Conservation (phyloP, 2,329 filamentous ascomycete genomes). For the Pestalotiopsis sp. region DNA sequence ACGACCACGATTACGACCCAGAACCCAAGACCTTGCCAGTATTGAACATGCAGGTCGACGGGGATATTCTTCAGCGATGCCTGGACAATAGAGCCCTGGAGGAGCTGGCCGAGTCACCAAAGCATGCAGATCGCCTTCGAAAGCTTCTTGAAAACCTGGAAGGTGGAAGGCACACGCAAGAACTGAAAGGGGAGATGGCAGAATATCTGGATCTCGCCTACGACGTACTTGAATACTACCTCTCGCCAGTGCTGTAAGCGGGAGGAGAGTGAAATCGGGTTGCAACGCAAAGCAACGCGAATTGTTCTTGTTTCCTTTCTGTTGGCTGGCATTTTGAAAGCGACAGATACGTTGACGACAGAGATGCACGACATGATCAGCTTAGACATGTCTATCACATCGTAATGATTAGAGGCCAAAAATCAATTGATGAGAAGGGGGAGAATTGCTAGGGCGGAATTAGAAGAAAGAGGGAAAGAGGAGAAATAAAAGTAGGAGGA, state of each 20-base stretch:
- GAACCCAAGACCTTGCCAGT: conserved; percentile 44
- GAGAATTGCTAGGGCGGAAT: not conserved
- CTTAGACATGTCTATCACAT: not conserved
- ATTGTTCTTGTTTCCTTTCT: not conserved
- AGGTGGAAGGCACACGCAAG: conserved; percentile 39
- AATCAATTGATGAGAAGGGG: not conserved
- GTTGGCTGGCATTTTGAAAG: no score
- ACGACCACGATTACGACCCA: conserved; percentile 21
- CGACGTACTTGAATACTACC: conserved; percentile 53
- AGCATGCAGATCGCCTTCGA: conserved; percentile 42
- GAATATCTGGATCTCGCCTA: conserved; percentile 46
- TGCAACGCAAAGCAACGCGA: no score
- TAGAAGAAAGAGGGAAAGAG: not conserved
- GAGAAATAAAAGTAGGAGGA: not conserved
- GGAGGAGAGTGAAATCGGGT: not conserved
- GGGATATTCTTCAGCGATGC: conserved; percentile 63
- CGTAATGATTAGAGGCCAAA: conserved; percentile 4
- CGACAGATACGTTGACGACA: no score
- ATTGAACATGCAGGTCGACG: conserved; percentile 64
- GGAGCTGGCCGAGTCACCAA: conserved; percentile 35
- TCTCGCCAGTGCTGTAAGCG: conserved; percentile 50
- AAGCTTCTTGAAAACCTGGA: conserved; percentile 54
- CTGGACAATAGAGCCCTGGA: conserved; percentile 49
- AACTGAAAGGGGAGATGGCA: conserved; percentile 27
- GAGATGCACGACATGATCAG: no score